Base-by-base conservation (phyloP, 129 eudicot species). In the Escallonia herrerae region DNA sequence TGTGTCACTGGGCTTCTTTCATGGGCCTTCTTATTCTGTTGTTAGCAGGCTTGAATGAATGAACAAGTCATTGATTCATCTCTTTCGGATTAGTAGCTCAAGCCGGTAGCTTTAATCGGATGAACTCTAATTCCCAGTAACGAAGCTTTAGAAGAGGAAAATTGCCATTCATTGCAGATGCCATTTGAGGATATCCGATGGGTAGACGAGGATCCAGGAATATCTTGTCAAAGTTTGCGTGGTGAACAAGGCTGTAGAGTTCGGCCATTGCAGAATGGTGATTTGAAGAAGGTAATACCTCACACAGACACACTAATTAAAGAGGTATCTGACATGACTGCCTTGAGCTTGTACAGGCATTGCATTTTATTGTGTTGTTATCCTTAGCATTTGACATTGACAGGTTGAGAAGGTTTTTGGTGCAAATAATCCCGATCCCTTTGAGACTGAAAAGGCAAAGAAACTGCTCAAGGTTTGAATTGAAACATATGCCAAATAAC, bases 261-360 rank as follows among this genome's bases (percentile, higher is more conserved):
- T n/a, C n/a, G n/a, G 6, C 77, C 84, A 5, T 53, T 69, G 72
- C 79, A 71, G 61, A 81, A 83, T 67, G 91, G 90, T 46, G 57
- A 33, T 22, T 72, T 47, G 51, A 59, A 63, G 60, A 83, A 78
- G 22, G 63, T 72, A 56, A 88, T 93, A 69, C 88, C 85, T 67
- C 96, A 93, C 74, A 93, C 99, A 0, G 99, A 83, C 41, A 88
- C 96, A 45, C 83, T 93, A 58, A 81, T 93, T 72, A 81, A 93
- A 74, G 91, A 85, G 96, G 99, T 86, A 74, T 43, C n/a, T n/a
- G n/a, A n/a, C n/a, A n/a, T n/a, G n/a, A n/a, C n/a, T n/a, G n/a
- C n/a, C n/a, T n/a, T n/a, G n/a, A n/a, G n/a, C n/a, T n/a, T n/a
- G n/a, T n/a, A n/a, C n/a, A n/a, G 57, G 71, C 44, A 62, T 51